Conservation (phyloP, 2,329 filamentous ascomycete species). For the Exophiala oligosperma region DNA sequence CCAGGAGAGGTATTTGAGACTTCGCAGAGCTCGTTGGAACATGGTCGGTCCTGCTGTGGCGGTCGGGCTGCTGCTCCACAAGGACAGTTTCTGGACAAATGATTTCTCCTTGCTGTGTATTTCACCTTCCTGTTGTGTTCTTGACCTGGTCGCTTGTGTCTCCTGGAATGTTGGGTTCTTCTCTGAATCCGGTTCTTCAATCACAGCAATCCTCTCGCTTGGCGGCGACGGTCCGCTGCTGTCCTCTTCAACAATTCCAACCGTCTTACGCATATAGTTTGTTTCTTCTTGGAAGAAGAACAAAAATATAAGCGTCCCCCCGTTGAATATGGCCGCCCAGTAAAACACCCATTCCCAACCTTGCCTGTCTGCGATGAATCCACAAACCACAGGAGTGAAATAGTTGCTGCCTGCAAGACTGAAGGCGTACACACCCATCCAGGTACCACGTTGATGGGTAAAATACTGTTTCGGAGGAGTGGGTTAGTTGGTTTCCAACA, state of each 20-base stretch:
- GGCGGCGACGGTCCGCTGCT: too few relatives aligned
- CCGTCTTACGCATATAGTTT: slow-evolving; percentile 11
- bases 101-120: too few relatives aligned
- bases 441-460: not conserved
- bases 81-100: too few relatives aligned
- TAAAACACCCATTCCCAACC: slow-evolving; percentile 5
- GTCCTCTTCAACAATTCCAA: not conserved
- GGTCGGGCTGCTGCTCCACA: not conserved
- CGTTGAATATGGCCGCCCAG: slow-evolving; percentile 16
- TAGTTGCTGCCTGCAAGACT: not conserved
- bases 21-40: not conserved
- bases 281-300: slow-evolving; percentile 26
- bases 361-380: not conserved
- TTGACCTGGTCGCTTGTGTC: not conserved
- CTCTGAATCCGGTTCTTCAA: not conserved
- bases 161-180: not conserved
- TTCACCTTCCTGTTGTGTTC: not conserved
- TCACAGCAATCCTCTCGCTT: not conserved
- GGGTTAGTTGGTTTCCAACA: too few relatives aligned
- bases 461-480: not conserved
- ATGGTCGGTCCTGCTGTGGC: not conserved
- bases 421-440: not conserved
- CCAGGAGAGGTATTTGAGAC: slow-evolving; percentile 30
- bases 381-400: not conserved
- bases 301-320: slow-evolving; percentile 11